These are phyloP conservation scores for Mycena chlorophos DNA, from an alignment of 768 basidiomycete species.

Conservation along the genomic window DNA sequence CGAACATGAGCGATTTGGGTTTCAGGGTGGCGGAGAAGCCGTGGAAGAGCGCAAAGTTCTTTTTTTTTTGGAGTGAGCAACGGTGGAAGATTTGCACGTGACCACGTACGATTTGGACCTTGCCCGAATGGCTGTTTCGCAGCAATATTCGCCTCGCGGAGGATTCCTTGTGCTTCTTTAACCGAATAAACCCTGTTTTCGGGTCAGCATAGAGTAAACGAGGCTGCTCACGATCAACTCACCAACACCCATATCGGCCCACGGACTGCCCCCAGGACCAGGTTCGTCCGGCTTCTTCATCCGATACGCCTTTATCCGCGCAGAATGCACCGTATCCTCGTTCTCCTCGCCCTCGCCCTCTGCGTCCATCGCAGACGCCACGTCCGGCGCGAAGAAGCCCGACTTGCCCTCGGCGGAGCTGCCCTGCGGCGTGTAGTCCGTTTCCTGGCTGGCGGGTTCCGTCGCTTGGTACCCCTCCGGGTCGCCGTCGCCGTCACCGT, in stretches of 20 bases:
- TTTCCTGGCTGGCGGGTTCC: conserved; percentile 22
- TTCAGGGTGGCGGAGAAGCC: conserved; percentile 54
- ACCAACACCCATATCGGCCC: conserved; percentile 73
- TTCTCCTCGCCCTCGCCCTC: conserved; percentile 78
- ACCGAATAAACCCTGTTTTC: conserved; percentile 56
- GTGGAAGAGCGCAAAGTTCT: conserved; percentile 75
- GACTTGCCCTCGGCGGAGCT: conserved; percentile 5
- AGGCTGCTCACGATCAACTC: conserved; percentile 25
- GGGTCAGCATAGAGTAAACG: background rate
- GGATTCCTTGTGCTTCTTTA: conserved; percentile 74
- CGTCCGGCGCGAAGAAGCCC: conserved; percentile 17
- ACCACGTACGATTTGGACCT: conserved; percentile 64
- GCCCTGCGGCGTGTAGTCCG: conserved; percentile 20
- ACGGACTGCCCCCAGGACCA: conserved; percentile 45
- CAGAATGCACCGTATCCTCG: conserved; percentile 63
- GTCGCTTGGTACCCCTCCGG: conserved; percentile 28
- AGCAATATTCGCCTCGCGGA: conserved; percentile 60
- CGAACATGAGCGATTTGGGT: conserved; percentile 59
- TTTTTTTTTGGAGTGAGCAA: conserved; percentile 9
- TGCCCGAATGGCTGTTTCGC: conserved; percentile 73
- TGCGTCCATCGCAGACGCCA: conserved; percentile 28
- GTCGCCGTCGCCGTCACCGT: conserved; percentile 24
- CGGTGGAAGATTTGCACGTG: background rate
- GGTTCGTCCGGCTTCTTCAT: conserved; percentile 50
- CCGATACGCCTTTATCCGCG: conserved; percentile 63